Evolutionary conservation across 1,284 basidiomycete genomes (phyloP).

Genomic region (Cryptococcus amylolentus): DNA sequence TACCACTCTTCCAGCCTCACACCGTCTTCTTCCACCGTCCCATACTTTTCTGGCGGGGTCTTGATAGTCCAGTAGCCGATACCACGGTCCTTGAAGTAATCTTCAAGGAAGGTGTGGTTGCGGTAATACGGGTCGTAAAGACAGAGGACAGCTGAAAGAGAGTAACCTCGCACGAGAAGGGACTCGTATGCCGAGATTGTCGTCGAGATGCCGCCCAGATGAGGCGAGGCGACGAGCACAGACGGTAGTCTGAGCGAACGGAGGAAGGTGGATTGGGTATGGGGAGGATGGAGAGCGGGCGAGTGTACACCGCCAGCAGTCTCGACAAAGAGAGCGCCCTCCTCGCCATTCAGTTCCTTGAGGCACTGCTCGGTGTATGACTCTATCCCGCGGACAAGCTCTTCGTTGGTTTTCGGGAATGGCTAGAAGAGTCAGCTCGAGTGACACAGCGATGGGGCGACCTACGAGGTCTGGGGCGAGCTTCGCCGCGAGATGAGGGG

Average conservation of each 20-base stretch:
- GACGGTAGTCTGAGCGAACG: slow-evolving; percentile 81
- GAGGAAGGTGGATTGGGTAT: slow-evolving; percentile 79
- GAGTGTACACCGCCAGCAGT: slow-evolving; percentile 96
- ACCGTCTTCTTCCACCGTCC: slow-evolving; percentile 60
- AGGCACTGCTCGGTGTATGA: slow-evolving; percentile 61
- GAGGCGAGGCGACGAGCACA: slow-evolving; percentile 80
- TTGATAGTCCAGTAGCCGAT: slow-evolving; percentile 39
- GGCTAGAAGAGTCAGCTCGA: slow-evolving; percentile 18
- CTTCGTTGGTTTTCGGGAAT: slow-evolving; percentile 55
- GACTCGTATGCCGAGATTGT: slow-evolving; percentile 93
- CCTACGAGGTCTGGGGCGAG: slow-evolving; percentile 55
- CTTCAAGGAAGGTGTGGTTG: slow-evolving; percentile 76
- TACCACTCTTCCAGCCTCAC: slow-evolving; percentile 69
- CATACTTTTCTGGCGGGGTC: slow-evolving; percentile 48
- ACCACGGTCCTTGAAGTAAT: slow-evolving; percentile 69
- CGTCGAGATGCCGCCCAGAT: slow-evolving; percentile 90
- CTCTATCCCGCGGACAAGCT: slow-evolving; percentile 66
- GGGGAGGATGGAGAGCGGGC: slow-evolving; percentile 73
- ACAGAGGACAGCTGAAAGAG: slow-evolving; percentile 79
- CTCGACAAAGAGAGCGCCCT: slow-evolving; percentile 76
- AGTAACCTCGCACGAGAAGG: slow-evolving; percentile 82
- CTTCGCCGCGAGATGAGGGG: slow-evolving; percentile 82
- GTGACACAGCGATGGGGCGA: neutral
- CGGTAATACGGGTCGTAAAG: slow-evolving; percentile 83
- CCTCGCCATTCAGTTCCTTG: slow-evolving; percentile 10